Evolutionary conservation across 1,284 basidiomycete genomes (phyloP), one percentile per base, ranked within the genome.

Genomic region (Cryptococcus jaspeensis): DNA sequence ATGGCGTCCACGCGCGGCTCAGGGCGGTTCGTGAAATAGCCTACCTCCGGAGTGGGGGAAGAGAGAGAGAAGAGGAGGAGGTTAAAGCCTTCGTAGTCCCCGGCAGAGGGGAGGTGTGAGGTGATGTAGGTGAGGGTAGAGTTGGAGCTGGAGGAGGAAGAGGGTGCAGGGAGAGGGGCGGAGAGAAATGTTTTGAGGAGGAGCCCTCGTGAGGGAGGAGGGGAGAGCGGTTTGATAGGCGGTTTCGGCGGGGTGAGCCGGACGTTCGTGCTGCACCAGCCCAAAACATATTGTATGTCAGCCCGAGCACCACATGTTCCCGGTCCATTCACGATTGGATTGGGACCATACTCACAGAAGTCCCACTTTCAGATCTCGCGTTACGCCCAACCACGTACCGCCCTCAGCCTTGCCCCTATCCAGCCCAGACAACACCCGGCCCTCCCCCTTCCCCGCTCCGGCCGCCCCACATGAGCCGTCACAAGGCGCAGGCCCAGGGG

Each of bases 381-480:
- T 70, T 28, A 75, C 67, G 0, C 74, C 74, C 8, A 74, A 47
- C 75, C 75, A 77, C 1, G 75, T 75, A 7, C 75, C 75, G 25
- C 62, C 63, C 16, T 53, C 60, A 0, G 61, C 46, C 37, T 53
- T 65, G 0, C 64, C 72, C 18, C 65, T 50, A 55, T 77, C 75
- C 4, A 62, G 52, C 0, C 71, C 73, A 32, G 67, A 70, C 22
- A 75, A 42, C 0, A 73, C 67, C 62, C 62, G 62, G n/a, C 50
- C 52, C n/a, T 46, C 45, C 16, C 40, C 42, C n/a, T 52, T 41
- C 1, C 18, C 42, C 1, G 51, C 28, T 11, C 13, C 49, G 56
- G 37, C 16, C 9, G 43, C 38, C 20, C 48, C 5, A 18, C 32
- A 5, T 35, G 46, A 18, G 11, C 23, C 35, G 7, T n/a, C n/a